phyloP scores from a whole-genome alignment of 1,284 basidiomycete species.

The Trametes sp. region DNA sequence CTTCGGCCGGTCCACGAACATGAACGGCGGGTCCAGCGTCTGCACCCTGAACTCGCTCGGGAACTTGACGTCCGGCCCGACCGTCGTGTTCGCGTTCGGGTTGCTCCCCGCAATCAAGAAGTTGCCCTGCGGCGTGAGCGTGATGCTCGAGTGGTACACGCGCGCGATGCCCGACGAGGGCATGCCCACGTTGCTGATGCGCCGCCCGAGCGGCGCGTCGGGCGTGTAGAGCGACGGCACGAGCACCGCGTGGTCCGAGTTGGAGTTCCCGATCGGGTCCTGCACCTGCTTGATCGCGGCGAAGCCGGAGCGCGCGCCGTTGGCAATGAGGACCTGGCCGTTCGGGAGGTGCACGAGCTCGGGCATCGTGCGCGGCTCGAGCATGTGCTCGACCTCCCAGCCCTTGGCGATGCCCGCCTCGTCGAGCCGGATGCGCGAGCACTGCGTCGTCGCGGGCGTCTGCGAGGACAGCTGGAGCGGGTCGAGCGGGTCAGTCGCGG shows the following conservation, averaged over 20 bases:
- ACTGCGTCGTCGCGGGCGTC: slow-evolving; percentile 52
- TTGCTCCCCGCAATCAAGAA: slow-evolving; percentile 78
- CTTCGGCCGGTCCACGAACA: slow-evolving; percentile 46
- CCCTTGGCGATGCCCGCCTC: slow-evolving; percentile 35
- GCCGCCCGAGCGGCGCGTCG: slow-evolving; percentile 56
- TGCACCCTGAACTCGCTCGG: slow-evolving; percentile 86
- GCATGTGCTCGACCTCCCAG: slow-evolving; percentile 71
- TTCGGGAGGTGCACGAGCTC: slow-evolving; percentile 76
- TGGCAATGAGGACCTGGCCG: slow-evolving; percentile 75
- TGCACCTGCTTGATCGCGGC: slow-evolving; percentile 63
- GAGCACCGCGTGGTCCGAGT: slow-evolving; percentile 61
- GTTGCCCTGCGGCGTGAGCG: slow-evolving; percentile 79
- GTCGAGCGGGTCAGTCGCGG: slow-evolving; percentile 38
- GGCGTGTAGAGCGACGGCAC: slow-evolving; percentile 72
- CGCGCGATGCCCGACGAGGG: slow-evolving; percentile 65
- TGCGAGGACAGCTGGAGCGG: slow-evolving; percentile 46
- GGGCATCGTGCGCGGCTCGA: slow-evolving; percentile 81
- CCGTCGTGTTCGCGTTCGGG: slow-evolving; percentile 79
- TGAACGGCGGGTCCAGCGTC: slow-evolving; percentile 74
- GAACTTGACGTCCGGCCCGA: slow-evolving; percentile 58
- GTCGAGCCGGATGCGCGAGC: slow-evolving; percentile 41
- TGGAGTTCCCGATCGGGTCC: slow-evolving; percentile 58
- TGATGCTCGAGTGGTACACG: slow-evolving; percentile 83
- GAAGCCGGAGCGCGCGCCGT: slow-evolving; percentile 67
- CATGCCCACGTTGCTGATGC: slow-evolving; percentile 70